These are phyloP conservation scores for Heliamphora exappendiculata DNA, from an alignment of 148 eudicot species.

Conservation along the genomic window DNA sequence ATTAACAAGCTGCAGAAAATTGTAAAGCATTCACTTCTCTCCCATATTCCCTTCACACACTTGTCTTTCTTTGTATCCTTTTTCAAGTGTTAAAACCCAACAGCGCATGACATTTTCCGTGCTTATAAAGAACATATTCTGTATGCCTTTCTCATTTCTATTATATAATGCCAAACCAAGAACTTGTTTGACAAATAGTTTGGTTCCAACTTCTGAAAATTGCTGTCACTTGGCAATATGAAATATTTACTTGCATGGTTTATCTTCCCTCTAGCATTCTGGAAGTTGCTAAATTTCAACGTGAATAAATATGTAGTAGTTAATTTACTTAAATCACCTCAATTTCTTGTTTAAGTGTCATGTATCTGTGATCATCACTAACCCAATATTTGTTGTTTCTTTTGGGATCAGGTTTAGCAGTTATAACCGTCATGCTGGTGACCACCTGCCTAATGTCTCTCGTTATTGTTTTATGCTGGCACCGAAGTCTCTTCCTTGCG, in stretches of 20 bases:
- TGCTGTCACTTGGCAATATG: not conserved
- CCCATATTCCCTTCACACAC: not conserved
- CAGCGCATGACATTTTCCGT: not conserved
- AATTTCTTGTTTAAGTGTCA: not conserved
- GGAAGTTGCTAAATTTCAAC: not conserved
- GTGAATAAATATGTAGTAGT: not conserved
- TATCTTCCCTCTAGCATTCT: not conserved
- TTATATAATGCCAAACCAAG: not conserved
- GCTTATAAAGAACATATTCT: not conserved
- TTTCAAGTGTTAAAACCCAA: not conserved
- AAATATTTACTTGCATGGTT: not conserved
- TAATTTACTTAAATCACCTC: not conserved
- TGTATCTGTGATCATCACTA: not conserved
- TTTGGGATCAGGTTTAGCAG: conserved; percentile 74
- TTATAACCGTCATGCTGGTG: conserved; percentile 94
- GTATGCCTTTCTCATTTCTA: not conserved
- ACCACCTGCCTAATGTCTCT: conserved; percentile 98
- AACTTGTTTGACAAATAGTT: not conserved
- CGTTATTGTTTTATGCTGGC: conserved; percentile 87
- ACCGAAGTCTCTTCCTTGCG: conserved; percentile 57
- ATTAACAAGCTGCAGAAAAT: not conserved
- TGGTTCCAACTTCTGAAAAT: not conserved
- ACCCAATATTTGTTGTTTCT: conserved; percentile 2
- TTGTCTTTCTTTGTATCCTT: not conserved
- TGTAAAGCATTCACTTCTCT: not conserved